Evolutionary conservation across 352 stramenopile species (phyloP).

Genomic region (Globisporangium cystogenes): DNA sequence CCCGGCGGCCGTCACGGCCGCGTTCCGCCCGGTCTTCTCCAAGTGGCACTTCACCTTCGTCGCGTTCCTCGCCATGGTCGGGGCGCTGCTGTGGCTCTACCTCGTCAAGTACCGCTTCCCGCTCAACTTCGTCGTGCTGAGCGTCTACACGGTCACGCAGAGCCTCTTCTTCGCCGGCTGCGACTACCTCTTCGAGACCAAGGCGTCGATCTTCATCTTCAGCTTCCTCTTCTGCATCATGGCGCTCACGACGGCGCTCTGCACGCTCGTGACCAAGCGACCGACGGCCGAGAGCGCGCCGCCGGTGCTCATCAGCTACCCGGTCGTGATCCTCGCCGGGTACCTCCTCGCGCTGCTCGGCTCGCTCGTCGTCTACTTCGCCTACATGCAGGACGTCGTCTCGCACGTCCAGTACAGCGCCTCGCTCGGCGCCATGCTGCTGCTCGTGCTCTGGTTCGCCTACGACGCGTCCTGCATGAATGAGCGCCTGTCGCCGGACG

Average conservation of each 20-base stretch:
- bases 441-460: constrained; percentile 79
- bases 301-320: constrained; percentile 49
- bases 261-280: constrained; percentile 38
- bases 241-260: constrained; percentile 48
- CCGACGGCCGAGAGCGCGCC: constrained; percentile 24
- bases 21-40: constrained; percentile 28
- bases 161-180: constrained; percentile 54
- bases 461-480: constrained; percentile 79
- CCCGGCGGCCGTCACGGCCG: constrained; percentile 17
- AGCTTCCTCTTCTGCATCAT: constrained; percentile 58
- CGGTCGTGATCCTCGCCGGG: constrained; percentile 36
- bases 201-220: constrained; percentile 63
- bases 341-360: constrained; percentile 55
- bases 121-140: constrained; percentile 62
- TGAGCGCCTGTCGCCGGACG: constrained; percentile 61
- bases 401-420: constrained; percentile 47
- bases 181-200: constrained; percentile 51
- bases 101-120: constrained; percentile 69
- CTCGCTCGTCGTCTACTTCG: constrained; percentile 58
- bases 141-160: constrained; percentile 49
- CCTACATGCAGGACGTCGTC: constrained; percentile 44
- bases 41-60: constrained; percentile 50
- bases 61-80: constrained; percentile 44
- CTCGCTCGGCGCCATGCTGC: constrained; percentile 43
- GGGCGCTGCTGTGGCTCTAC: constrained; percentile 62